Base-by-base conservation (phyloP, 2,329 filamentous ascomycete species). In the Elsinoe australis region DNA sequence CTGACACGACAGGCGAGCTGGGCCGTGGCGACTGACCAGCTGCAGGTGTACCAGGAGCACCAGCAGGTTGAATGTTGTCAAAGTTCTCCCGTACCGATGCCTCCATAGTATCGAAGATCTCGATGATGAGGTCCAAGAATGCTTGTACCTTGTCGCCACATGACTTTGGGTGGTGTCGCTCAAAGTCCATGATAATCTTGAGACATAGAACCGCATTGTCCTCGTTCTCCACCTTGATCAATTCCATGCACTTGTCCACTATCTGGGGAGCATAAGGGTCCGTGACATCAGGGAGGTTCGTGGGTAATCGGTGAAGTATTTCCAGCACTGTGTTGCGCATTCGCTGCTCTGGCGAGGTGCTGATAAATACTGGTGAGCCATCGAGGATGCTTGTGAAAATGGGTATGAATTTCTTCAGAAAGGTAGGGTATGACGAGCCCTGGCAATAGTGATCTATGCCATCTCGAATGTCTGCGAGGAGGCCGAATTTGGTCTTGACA, bases 151-250 rank as follows among this genome's bases (percentile, higher is more conserved):
- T 88, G 50, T 78, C 75, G n/a, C 71, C 69, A 5, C 95, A 80
- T 32, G 58, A 59, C 68, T 90, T 94, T 50, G 83, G 79, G 66
- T 96, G 90, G 62, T 95, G 87, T 41, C 92, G 82, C 75, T 94
- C 87, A 55, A 96, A 83, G 62, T 99, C 92, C 72, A 95, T 95
- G 45, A 94, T 87, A 10, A 90, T 94, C 73, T 98, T 98, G 69
- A 99, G 87, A 64, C 90, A 95, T 53, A 98, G 71, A n/a, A 94
- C 87, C 2, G 90, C 92, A 73, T 98, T 99, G 54, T 99, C 92
- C 68, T 99, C 92, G 59, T 98, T 98, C 67, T 99, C 92, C 33
- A 80, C 83, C 56, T 83, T 82, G 51, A 96, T 88, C 51, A 98
- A 71, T 48, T 79, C 78, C 81, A 96, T 90, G 54, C 96, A 75